Base-by-base conservation (phyloP, 495 filamentous ascomycete species). In the Podospora sp. region DNA sequence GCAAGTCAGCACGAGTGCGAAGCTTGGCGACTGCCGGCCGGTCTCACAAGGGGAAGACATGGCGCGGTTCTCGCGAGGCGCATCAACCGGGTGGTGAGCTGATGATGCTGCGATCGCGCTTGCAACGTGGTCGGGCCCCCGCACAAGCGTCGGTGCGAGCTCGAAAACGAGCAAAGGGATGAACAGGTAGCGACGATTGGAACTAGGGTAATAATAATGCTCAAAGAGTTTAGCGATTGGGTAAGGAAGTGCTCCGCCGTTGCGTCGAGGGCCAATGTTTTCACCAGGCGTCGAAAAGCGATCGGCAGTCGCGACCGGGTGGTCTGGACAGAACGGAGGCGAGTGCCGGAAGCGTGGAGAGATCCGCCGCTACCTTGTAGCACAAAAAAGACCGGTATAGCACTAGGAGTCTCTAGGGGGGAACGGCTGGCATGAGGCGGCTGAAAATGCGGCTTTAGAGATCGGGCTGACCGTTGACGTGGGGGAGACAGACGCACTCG, bases 31-130 rank as follows among this genome's bases (percentile, higher is more conserved):
- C 20, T 55, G 24, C 55, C 26, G 6, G 25, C 16, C 22, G 29
- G 21, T 55, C 75, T 0, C 75, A 78, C 75, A 55, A 63, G 68
- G 74, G 24, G 71, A 58, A 64, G 75, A 75, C 75, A 77, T 77
- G 53, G 59, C 70, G 67, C 25, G 63, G 27, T 24, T 22, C n/a
- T 65, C 20, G 35, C 40, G 50, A 24, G 22, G 62, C 62, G 62
- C 62, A 64, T 64, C 36, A 35, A 50, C 21, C 35, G 14, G 29
- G 33, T 46, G 40, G 5, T 12, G 40, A 46, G 11, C 11, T 46
- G 52, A 26, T 16, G 11, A 2, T 11, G 50, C 7, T 55, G 59
- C 33, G 59, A 24, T 62, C 35, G 14, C 27, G 35, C 29, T 29
- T 49, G 59, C 59, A 62, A 62, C 33, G 59, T 62, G 59, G 59